Evolutionary conservation across 306 rosid genomes (phyloP).

Genomic region (Sicyos baderoa): DNA sequence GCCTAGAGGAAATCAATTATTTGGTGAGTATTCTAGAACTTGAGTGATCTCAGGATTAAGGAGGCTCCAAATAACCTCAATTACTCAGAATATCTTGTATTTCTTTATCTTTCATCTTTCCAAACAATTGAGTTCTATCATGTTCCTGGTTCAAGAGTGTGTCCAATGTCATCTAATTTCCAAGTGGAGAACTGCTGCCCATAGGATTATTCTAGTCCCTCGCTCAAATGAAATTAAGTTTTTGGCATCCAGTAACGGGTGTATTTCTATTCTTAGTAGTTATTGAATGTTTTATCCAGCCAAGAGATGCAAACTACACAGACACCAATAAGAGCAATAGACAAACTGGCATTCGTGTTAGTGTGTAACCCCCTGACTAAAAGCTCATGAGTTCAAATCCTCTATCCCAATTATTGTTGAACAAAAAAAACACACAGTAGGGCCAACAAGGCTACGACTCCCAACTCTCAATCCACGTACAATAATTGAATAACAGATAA

Average conservation of each 20-base stretch:
- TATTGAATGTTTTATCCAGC: neutral
- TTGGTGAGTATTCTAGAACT: no score
- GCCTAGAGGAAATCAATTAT: no score
- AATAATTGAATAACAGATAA: neutral
- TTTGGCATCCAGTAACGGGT: neutral
- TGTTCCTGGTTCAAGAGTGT: slow-evolving; percentile 1
- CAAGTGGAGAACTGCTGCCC: neutral
- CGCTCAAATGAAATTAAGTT: neutral
- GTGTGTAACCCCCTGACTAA: no score
- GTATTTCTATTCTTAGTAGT: neutral
- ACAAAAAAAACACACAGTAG: neutral
- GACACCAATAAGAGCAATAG: no score
- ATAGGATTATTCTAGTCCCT: neutral
- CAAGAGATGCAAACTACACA: neutral
- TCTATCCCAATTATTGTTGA: no score
- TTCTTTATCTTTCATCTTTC: no score
- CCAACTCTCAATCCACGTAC: neutral
- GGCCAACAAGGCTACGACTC: neutral
- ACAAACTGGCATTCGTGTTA: no score
- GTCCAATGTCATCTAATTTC: neutral
- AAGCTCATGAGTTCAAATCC: no score
- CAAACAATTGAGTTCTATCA: no score
- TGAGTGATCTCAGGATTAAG: no score
- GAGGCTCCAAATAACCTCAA: no score
- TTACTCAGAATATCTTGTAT: no score